Conservation (phyloP, 345 rosid species). For the Gossypium australe region DNA sequence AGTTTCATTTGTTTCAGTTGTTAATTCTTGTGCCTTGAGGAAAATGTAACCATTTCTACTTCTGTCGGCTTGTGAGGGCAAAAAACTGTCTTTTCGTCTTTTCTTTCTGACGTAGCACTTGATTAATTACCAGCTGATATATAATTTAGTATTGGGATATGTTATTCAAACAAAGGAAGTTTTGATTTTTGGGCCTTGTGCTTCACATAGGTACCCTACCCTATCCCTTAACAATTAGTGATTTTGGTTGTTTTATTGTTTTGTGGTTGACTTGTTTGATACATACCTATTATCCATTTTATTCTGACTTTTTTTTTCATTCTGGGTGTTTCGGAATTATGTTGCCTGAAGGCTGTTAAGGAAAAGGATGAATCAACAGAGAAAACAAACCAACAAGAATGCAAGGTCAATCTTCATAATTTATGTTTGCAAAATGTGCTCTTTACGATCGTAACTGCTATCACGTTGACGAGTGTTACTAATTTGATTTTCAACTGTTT, state of each 20-base stretch:
- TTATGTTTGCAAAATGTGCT: not conserved
- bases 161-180: not conserved
- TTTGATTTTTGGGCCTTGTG: not conserved
- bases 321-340: conserved; percentile 20
- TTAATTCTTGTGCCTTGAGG: not conserved
- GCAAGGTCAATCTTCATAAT: conserved; percentile 57
- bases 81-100: not conserved
- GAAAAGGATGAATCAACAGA: conserved; percentile 61
- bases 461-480: not conserved
- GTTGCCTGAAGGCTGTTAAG: conserved; percentile 44
- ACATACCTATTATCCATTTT: not conserved
- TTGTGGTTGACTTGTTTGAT: not conserved
- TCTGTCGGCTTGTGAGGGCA: not conserved
- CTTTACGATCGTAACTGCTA: not conserved
- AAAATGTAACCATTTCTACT: not conserved
- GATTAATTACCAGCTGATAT: not conserved
- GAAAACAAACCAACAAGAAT: conserved; percentile 55
- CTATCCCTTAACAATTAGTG: not conserved
- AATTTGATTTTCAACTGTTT: not conserved
- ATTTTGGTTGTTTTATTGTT: not conserved
- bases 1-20: not conserved
- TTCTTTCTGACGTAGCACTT: not conserved
- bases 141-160: not conserved
- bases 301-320: not conserved
- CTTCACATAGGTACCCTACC: not conserved